Base-by-base conservation (phyloP, 495 filamentous ascomycete species). In the Penicillium alfredii region DNA sequence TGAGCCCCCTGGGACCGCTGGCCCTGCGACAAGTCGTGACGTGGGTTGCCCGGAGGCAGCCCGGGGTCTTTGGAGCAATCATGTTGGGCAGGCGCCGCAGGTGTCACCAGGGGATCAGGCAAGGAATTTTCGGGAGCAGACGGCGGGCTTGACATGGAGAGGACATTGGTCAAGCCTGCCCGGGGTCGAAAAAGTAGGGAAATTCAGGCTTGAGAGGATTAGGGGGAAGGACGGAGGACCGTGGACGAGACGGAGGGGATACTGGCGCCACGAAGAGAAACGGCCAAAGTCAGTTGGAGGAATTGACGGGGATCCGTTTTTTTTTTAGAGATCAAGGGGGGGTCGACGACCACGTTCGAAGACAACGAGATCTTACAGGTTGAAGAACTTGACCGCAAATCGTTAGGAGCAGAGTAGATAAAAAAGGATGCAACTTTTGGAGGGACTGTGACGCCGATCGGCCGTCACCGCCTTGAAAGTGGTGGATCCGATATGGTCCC, bases 61-160 rank as follows among this genome's bases (percentile, higher is more conserved):
- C 59, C 55, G 27, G 56, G 49, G 38, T 47, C 34, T 39, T 49
- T 46, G 45, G 61, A 60, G 61, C 59, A 65, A 67, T 67, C 68
- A 72, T 67, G 49, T 54, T 68, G 59, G 58, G 54, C 53, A 58
- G 61, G 61, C 31, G 60, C 53, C 47, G 54, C 64, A 69, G 62
- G 59, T 63, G 69, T 72, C 66, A 73, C 61, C 69, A 63, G 57
- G 57, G 63, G 55, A 58, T 52, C 55, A 60, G 63, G 64, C 62
- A 58, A 56, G 58, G 60, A 56, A 50, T 68, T 50, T 55, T 64
- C 63, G 58, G 69, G 52, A 58, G 61, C 68, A 60, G 60, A 57
- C 60, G 61, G 58, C 61, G 65, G 56, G 21, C 56, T 73, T 72
- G 72, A 76, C 72, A 75, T 75, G 72, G 58, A 61, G 58, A 64